Percentiles rank a stretch among this genome's conserved stretches.
phyloP scores from a whole-genome alignment of 202 grass and related monocot species.

The Tripidium arundinaceum region DNA sequence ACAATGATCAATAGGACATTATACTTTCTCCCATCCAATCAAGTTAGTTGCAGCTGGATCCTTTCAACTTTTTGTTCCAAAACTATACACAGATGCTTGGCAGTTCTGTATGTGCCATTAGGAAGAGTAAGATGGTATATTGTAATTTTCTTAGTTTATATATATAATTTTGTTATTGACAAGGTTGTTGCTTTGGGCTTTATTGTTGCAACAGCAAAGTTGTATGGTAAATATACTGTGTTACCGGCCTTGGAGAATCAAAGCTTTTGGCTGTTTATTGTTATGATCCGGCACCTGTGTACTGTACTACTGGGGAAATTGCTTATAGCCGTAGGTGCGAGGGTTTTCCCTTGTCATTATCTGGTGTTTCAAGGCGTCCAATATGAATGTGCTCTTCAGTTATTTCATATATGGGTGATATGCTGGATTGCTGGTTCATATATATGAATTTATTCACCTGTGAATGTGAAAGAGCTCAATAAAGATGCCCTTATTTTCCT shows the following conservation, averaged over 20 bases:
- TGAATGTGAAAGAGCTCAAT: not conserved
- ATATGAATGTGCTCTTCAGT: not conserved
- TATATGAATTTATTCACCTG: not conserved
- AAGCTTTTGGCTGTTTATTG: too few relatives aligned
- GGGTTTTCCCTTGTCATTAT: too few relatives aligned
- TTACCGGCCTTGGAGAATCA: too few relatives aligned
- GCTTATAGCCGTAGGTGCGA: too few relatives aligned
- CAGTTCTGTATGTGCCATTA: not conserved
- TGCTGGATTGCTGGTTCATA: not conserved
- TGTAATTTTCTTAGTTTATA: slow-evolving; percentile 37
- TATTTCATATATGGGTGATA: not conserved
- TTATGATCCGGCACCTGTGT: too few relatives aligned
- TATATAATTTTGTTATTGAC: slow-evolving; percentile 31
- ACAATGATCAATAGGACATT: slow-evolving; percentile 11
- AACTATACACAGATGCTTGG: slow-evolving; percentile 29
- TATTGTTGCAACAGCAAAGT: slow-evolving; percentile 43
- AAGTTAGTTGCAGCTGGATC: slow-evolving; percentile 6
- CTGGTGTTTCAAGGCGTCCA: too few relatives aligned
- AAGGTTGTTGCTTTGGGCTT: slow-evolving; percentile 29
- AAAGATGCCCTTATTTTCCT: not conserved
- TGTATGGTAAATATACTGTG: slow-evolving; percentile 47
- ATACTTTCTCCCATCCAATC: slow-evolving; percentile 5
- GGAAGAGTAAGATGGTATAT: slow-evolving; percentile 36
- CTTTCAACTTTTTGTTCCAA: not conserved
- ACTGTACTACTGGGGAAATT: too few relatives aligned